Percentiles rank a stretch among this genome's conserved stretches.
Evolutionary conservation across 257 asterid species (phyloP).

Genomic region (Misopates orontium): DNA sequence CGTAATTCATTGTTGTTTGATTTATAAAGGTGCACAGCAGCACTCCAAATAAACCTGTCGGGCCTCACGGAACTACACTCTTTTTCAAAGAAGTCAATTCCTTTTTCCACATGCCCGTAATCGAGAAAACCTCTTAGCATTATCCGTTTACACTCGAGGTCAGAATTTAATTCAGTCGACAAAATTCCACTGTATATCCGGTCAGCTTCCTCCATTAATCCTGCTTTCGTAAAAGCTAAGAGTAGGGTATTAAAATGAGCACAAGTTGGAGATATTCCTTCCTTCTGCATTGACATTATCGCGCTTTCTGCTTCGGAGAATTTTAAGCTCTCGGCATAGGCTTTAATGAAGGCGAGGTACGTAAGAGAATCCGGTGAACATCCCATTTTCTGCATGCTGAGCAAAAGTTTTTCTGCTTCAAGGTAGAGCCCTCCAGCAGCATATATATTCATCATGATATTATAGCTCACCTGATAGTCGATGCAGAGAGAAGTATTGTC

Average conservation of each 20-base stretch:
- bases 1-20: slow-evolving; percentile 41
- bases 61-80: slow-evolving; percentile 40
- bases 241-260: slow-evolving; percentile 65
- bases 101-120: slow-evolving; percentile 60
- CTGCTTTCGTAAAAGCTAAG: slow-evolving; percentile 50
- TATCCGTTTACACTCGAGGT: slow-evolving; percentile 46
- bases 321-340: slow-evolving; percentile 45
- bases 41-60: slow-evolving; percentile 72
- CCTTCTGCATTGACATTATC: slow-evolving; percentile 58
- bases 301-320: slow-evolving; percentile 59
- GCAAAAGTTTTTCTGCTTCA: slow-evolving; percentile 63
- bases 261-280: slow-evolving; percentile 59
- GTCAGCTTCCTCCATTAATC: slow-evolving; percentile 58
- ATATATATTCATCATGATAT: slow-evolving; percentile 60
- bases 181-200: slow-evolving; percentile 47
- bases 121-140: slow-evolving; percentile 79
- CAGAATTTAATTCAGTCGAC: slow-evolving; percentile 48
- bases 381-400: slow-evolving; percentile 50
- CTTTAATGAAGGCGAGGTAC: slow-evolving; percentile 68
- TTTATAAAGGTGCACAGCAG: slow-evolving; percentile 68
- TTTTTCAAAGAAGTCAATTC: slow-evolving; percentile 64
- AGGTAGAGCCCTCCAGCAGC: slow-evolving; percentile 55
- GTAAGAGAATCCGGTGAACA: slow-evolving; percentile 58
- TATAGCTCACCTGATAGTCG: slow-evolving; percentile 67
- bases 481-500: slow-evolving; percentile 5